phyloP scores from a whole-genome alignment of 176 grass and related monocot species.

The Triticum aestivum region IWGSC_CS_RefSeq_v2.1 NC_057798.1:193094219-193094718 shows the following conservation, averaged over 20 bases:
- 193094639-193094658: too few relatives aligned
- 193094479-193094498: constrained; percentile 22
- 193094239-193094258: too few relatives aligned
- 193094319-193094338: neutral
- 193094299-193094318: too few relatives aligned
- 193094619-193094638: too few relatives aligned
- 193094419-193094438: constrained; percentile 2
- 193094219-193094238: too few relatives aligned
- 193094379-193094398: too few relatives aligned
- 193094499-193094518: constrained; percentile 22
- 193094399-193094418: neutral
- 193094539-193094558: neutral
- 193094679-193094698: neutral
- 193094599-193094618: too few relatives aligned
- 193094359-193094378: neutral
- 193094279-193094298: too few relatives aligned
- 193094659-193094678: too few relatives aligned
- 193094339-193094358: neutral
- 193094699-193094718: neutral
- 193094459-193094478: constrained; percentile 26
- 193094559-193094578: neutral
- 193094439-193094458: neutral
- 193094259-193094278: too few relatives aligned
- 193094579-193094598: too few relatives aligned
- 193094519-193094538: constrained; percentile 11